These are phyloP conservation scores for Biscogniauxia mediterranea DNA, from an alignment of 2,329 filamentous ascomycete genomes.

Conservation along the genomic window DNA sequence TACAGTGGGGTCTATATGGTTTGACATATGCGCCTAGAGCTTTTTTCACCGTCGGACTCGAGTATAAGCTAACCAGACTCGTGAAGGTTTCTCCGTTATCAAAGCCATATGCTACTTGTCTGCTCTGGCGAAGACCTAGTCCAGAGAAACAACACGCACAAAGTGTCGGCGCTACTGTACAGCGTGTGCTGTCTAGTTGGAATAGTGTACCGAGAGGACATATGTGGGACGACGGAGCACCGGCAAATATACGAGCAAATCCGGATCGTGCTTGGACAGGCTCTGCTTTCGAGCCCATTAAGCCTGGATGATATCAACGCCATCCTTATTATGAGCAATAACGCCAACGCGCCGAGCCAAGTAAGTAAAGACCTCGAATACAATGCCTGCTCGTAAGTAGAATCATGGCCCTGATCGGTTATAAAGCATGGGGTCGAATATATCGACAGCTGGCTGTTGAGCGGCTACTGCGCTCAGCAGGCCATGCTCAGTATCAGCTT, in stretches of 20 bases:
- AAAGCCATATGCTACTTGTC: slow-evolving; percentile 30
- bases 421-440: slow-evolving; percentile 36
- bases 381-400: not conserved
- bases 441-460: slow-evolving; percentile 43
- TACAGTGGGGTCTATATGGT: no score
- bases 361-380: slow-evolving; percentile 16
- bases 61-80: not conserved
- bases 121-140: slow-evolving; percentile 25
- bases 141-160: slow-evolving; percentile 34
- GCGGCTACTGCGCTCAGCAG: slow-evolving; percentile 42
- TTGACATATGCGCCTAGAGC: not conserved
- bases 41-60: not conserved
- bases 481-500: slow-evolving; percentile 44
- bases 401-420: not conserved
- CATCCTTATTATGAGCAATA: slow-evolving; percentile 39
- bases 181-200: slow-evolving; percentile 41
- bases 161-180: slow-evolving; percentile 39
- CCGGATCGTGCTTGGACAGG: slow-evolving; percentile 37
- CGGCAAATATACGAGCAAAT: slow-evolving; percentile 41
- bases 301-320: slow-evolving; percentile 41
- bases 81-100: slow-evolving; percentile 29
- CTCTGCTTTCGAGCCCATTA: slow-evolving; percentile 39
- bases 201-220: slow-evolving; percentile 34
- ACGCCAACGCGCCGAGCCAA: slow-evolving; percentile 29
- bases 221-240: slow-evolving; percentile 31